Evolutionary conservation across 805 yeast genomes (phyloP).

Genomic region (Ogataea neopini): DNA sequence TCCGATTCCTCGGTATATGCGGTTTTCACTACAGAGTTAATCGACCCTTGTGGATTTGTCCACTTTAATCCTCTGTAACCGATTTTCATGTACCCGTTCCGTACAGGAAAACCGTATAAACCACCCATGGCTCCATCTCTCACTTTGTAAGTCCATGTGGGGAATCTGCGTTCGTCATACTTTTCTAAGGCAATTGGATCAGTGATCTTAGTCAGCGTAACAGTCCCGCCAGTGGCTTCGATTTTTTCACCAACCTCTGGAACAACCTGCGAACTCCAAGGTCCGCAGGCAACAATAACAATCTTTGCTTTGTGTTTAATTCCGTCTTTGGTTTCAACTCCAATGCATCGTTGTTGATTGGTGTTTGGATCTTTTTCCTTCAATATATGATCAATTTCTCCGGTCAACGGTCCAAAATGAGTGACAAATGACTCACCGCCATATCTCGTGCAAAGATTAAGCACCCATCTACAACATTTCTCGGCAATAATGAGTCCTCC

Average conservation of each 20-base stretch:
- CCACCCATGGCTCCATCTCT: constrained; percentile 7
- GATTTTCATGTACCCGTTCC: constrained; percentile 4
- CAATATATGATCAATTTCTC: not conserved
- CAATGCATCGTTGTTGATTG: not conserved
- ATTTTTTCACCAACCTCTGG: constrained; percentile 4
- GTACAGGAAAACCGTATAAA: not conserved
- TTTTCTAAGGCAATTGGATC: constrained; percentile 1
- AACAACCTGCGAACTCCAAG: constrained; percentile 1
- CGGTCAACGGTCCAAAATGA: not conserved
- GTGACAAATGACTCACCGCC: not conserved
- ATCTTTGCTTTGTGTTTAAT: not conserved
- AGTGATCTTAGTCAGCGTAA: constrained; percentile 1
- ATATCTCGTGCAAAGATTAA: not conserved
- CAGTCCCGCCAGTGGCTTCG: constrained; percentile 4
- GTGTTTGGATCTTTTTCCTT: not conserved
- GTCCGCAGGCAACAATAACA: constrained; percentile 2
- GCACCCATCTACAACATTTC: constrained; percentile 5
- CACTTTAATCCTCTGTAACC: constrained; percentile 4
- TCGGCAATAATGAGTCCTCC: constrained; percentile 6
- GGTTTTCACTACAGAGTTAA: constrained; percentile 1
- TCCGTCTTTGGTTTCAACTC: constrained; percentile 1
- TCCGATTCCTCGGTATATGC: not conserved
- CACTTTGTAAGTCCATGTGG: constrained; percentile 3
- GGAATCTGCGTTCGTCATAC: constrained; percentile 1
- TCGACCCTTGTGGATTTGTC: constrained; percentile 1